Base-by-base conservation (phyloP, 1,284 basidiomycete species). In the Apiotrichum laibachii region DNA sequence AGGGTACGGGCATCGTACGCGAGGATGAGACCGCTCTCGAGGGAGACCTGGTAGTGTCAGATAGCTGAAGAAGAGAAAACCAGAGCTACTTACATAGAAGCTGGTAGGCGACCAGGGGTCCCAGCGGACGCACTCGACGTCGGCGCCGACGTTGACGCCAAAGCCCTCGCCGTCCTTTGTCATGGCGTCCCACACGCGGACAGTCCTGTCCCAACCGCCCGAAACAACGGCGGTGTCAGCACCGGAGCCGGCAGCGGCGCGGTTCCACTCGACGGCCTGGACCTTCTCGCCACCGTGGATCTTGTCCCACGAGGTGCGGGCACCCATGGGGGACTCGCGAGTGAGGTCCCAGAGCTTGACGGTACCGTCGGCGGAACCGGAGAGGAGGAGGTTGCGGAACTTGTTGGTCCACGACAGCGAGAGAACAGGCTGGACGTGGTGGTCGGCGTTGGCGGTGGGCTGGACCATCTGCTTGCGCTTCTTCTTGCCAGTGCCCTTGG, bases 331-430 rank as follows among this genome's bases (percentile, higher is more conserved):
- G 81, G 86, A 67, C 61, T 86, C 85, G 34, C 90, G 83, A 45
- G 85, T 88, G 57, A 99, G 81, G 80, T 99, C 96, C 96, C 95
- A 99, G 21, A 99, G 80, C 79, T 99, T 99, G 62, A 99, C 90
- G 0, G 96, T 99, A 55, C 85, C 84, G 78, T 99, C 96, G 1
- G 96, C 95, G 46, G 89, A 92, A 2, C 91, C 90, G 50, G 90
- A 93, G 0, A 94, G 90, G 5, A 99, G 83, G 55, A 99, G 80
- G 73, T 97, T 93, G 45, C 93, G 84, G 71, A 92, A 92, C 10
- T 84, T 82, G 55, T 84, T 86, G 72, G 98, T 98, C 94, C 96
- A 99, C 51, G 89, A 89, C 43, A 99, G 84, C 0, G 85, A 84
- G 21, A 99, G 85, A 22, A 99, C 90, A 1, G 94, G 92, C 69